phyloP scores from a whole-genome alignment of 106 monocot genomes.

The Acorus gramineus region DNA sequence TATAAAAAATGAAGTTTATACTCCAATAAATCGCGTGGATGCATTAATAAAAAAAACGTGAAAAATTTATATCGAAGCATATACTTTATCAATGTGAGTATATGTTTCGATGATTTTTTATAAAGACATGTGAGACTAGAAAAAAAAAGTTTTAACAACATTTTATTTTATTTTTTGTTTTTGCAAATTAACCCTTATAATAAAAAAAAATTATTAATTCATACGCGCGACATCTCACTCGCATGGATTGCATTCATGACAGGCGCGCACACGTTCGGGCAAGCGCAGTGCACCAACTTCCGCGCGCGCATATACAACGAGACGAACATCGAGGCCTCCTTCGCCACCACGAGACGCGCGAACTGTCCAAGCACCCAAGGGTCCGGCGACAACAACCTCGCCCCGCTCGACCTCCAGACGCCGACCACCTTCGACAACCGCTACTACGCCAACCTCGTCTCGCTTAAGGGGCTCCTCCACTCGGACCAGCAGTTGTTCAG shows the following conservation, averaged over 20 bases:
- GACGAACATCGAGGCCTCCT: slow-evolving; percentile 12
- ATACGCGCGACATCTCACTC: no score
- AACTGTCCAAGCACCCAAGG: slow-evolving; percentile 2
- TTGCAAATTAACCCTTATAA: no score
- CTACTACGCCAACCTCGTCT: slow-evolving; percentile 19
- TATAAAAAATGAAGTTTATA: no score
- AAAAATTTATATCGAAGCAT: no score
- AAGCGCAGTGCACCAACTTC: slow-evolving; percentile 21
- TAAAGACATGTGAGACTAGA: no score
- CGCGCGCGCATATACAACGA: slow-evolving; percentile 28
- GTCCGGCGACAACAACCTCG: slow-evolving; percentile 5
- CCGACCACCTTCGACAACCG: slow-evolving; percentile 8
- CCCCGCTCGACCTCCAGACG: slow-evolving; percentile 1
- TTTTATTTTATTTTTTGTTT: no score
- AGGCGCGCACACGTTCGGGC: slow-evolving; percentile 32
- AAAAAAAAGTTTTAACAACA: no score
- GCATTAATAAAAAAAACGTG: no score
- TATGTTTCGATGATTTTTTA: no score
- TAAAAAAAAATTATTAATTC: no score
- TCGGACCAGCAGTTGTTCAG: slow-evolving; percentile 25
- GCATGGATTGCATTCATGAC: neutral
- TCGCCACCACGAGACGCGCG: slow-evolving; percentile 1
- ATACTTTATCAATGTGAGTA: no score
- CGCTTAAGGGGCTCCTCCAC: slow-evolving; percentile 17
- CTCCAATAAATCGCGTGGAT: no score